phyloP scores from a whole-genome alignment of 2,329 filamentous ascomycete genomes.

The Aspergillus piperis region DNA sequence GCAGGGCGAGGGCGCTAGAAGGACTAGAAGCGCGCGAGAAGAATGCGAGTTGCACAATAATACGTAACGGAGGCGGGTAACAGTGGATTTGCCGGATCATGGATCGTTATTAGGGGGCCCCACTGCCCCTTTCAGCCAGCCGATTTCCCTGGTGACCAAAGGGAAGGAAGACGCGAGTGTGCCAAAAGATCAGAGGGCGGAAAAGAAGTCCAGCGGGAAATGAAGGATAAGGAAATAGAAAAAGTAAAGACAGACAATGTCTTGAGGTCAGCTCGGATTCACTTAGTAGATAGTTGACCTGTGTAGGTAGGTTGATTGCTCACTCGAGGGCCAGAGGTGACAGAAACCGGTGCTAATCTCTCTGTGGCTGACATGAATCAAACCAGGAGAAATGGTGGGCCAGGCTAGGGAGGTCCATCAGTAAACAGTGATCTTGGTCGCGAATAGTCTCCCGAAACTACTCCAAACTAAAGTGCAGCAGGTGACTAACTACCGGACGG shows the following conservation, averaged over 20 bases:
- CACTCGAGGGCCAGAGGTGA: constrained; percentile 5
- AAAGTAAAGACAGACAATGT: constrained; percentile 6
- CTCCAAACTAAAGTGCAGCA: constrained; percentile 15
- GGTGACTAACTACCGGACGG: constrained; percentile 15
- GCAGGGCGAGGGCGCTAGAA: constrained; percentile 25
- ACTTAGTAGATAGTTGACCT: neutral
- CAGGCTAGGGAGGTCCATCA: constrained; percentile 11
- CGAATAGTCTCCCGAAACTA: constrained; percentile 16
- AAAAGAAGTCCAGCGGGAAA: neutral
- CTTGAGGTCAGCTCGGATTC: neutral
- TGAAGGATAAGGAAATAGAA: neutral
- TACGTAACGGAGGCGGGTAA: constrained; percentile 25
- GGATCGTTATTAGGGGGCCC: constrained; percentile 18
- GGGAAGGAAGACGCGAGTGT: neutral
- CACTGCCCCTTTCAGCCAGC: constrained; percentile 22
- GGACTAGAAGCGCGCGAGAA: constrained; percentile 24
- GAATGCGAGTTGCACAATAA: constrained; percentile 20
- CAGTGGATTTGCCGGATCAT: constrained; percentile 22
- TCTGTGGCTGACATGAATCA: constrained; percentile 19
- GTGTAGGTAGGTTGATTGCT: neutral
- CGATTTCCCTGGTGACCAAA: constrained; percentile 19
- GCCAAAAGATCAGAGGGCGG: neutral
- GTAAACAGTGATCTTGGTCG: constrained; percentile 19
- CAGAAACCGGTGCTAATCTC: constrained; percentile 10
- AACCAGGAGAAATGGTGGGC: constrained; percentile 18